These are phyloP conservation scores for Cutaneotrichosporon spelunceum DNA, from an alignment of 1,284 basidiomycete species.

Conservation along the genomic window DNA sequence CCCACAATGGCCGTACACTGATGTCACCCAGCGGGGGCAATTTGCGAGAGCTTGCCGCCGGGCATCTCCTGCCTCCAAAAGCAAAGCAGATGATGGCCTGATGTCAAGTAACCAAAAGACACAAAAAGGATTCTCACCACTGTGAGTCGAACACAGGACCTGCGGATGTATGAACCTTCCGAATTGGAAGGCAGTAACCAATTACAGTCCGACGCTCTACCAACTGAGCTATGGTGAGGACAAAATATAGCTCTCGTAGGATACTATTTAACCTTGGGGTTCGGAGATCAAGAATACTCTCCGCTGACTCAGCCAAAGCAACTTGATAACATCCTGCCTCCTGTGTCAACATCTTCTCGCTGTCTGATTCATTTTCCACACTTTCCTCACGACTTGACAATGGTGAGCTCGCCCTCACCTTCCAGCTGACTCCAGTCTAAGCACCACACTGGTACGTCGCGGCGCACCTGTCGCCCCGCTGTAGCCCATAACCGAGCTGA, in stretches of 20 bases:
- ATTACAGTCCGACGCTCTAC: slow-evolving; percentile 1
- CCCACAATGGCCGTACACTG: too few species aligned
- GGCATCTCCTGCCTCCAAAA: not conserved
- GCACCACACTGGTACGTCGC: slow-evolving; percentile 72
- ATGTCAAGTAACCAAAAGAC: not conserved
- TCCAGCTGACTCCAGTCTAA: slow-evolving; percentile 61
- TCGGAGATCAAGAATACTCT: not conserved
- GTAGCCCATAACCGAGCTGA: slow-evolving; percentile 13
- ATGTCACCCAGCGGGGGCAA: too few species aligned
- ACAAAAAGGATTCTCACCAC: not conserved
- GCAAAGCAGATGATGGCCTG: too few species aligned
- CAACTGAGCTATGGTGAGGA: not conserved
- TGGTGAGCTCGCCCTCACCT: slow-evolving; percentile 12
- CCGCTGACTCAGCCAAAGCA: not conserved
- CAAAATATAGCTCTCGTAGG: not conserved
- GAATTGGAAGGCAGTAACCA: not conserved
- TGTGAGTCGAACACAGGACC: slow-evolving; percentile 1
- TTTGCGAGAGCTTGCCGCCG: too few species aligned
- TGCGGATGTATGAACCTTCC: not conserved
- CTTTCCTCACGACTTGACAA: not conserved
- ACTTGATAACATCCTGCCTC: not conserved
- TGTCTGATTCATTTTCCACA: not conserved
- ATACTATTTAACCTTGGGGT: too few species aligned
- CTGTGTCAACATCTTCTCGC: not conserved
- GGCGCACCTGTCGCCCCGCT: not conserved